Evolutionary conservation across 176 grass and related monocot genomes (phyloP), one percentile per base, ranked within the genome.

Genomic region (Oryza rufipogon): DNA sequence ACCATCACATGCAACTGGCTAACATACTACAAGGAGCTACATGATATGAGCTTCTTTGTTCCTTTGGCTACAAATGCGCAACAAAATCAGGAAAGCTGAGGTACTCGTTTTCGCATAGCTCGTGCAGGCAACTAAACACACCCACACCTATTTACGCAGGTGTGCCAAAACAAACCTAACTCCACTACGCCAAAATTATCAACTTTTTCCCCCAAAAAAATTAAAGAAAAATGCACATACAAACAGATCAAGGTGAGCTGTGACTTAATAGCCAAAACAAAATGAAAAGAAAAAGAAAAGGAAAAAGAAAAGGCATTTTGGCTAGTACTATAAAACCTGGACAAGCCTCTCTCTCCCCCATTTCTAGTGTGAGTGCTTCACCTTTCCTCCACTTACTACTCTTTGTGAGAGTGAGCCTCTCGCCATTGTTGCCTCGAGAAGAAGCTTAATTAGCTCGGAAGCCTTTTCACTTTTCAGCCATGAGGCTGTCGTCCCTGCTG

Each of bases 91-190:
- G 11, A 60, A 76, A 78, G 42, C 45, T 11, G 45, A 48, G 71
- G 41, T 74, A 85, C 58, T 23, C 58, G 3, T 23, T 71, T 71
- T 64, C 32, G 30, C 0, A 76, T 26, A 12, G 16, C 42, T 71
- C 76, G 8, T 7, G 71, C 65, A 26, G 30, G 83, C 22, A 41
- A 17, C 44, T 56, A 15, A 56, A 56, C 17, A 56, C 16, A 0
- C 44, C 39, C 39, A 23, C 3, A 3, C 73, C 66, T 81, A 58
- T 34, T 20, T 77, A 10, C 3, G 71, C 72, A 77, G 71, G 78
- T 52, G 78, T 8, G 48, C 33, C 52, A 72, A 56, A 89, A 76
- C 42, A 17, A 38, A 72, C 88, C 88, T 77, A 90, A 82, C 83
- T 19, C 79, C 67, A 86, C 73, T 48, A 52, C 26, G 3, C 11